phyloP scores from a whole-genome alignment of 305 asterid genomes.

The Rubia balearica region DNA sequence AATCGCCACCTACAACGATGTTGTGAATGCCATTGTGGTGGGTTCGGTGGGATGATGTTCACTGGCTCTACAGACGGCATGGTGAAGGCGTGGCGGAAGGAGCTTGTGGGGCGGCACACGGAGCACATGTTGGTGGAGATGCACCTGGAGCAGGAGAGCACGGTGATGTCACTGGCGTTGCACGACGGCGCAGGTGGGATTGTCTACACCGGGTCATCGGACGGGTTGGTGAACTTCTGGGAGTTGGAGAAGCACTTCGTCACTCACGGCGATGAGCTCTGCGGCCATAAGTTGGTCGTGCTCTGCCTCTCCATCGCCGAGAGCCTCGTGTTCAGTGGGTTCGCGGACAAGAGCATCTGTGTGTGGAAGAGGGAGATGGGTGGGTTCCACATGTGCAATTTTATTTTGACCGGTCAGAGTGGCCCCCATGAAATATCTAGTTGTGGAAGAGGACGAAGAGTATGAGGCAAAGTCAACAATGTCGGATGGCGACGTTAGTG shows the following conservation, averaged over 20 bases:
- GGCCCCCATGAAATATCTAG: constrained; percentile 88
- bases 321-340: constrained; percentile 64
- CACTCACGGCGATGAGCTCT: constrained; percentile 56
- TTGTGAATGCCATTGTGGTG: constrained; percentile 54
- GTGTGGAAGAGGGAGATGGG: constrained; percentile 76
- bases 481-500: constrained; percentile 25
- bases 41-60: constrained; percentile 59
- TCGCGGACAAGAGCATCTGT: constrained; percentile 77
- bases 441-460: constrained; percentile 37
- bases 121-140: constrained; percentile 59
- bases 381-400: constrained; percentile 47
- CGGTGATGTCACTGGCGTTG: constrained; percentile 64
- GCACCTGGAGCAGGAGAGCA: constrained; percentile 50
- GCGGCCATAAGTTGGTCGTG: constrained; percentile 85
- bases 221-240: constrained; percentile 86
- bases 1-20: constrained; percentile 61
- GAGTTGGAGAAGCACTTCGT: constrained; percentile 48
- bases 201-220: constrained; percentile 75
- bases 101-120: constrained; percentile 39
- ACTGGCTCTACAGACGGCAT: constrained; percentile 88
- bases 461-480: constrained; percentile 24
- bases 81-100: constrained; percentile 84
- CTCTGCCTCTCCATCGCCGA: constrained; percentile 62
- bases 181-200: constrained; percentile 24
- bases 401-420: constrained; percentile 61